Conservation (phyloP, 2,329 filamentous ascomycete genomes). For the Myriosclerotinia curreyana region DNA sequence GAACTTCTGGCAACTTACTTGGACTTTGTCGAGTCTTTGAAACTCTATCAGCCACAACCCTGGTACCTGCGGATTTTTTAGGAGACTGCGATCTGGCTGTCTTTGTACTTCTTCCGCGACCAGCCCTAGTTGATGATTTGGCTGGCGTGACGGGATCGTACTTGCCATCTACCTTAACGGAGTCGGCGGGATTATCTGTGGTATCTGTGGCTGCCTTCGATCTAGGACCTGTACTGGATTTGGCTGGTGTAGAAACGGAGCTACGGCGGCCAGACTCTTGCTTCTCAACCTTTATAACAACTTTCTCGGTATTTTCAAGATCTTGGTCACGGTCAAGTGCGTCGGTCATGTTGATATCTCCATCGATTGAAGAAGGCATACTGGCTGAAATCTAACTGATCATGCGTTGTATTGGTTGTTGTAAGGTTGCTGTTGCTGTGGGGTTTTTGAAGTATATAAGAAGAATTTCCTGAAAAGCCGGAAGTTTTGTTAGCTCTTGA, state of each 20-base stretch:
- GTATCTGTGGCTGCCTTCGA: background rate
- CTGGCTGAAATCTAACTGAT: background rate
- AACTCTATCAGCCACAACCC: background rate
- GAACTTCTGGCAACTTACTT: background rate
- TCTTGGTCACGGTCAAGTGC: background rate
- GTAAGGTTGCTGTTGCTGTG: background rate
- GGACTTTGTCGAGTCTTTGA: background rate
- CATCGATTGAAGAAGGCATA: background rate
- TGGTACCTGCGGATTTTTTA: background rate
- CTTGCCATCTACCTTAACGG: background rate
- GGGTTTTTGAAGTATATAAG: background rate
- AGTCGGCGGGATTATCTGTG: background rate
- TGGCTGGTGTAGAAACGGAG: slow-evolving; percentile 5
- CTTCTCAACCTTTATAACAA: background rate
- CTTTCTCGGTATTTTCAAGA: background rate
- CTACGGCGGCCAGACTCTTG: background rate
- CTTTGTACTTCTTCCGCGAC: background rate
- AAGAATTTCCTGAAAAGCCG: background rate
- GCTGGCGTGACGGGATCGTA: background rate
- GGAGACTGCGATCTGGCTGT: background rate
- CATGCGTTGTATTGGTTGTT: background rate
- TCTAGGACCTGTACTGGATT: background rate
- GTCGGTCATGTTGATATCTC: background rate
- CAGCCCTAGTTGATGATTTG: background rate
- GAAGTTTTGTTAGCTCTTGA: slow-evolving; percentile 2